Base-by-base conservation (phyloP, 139 green algal genomes). In the Bryopsis sp. region DNA sequence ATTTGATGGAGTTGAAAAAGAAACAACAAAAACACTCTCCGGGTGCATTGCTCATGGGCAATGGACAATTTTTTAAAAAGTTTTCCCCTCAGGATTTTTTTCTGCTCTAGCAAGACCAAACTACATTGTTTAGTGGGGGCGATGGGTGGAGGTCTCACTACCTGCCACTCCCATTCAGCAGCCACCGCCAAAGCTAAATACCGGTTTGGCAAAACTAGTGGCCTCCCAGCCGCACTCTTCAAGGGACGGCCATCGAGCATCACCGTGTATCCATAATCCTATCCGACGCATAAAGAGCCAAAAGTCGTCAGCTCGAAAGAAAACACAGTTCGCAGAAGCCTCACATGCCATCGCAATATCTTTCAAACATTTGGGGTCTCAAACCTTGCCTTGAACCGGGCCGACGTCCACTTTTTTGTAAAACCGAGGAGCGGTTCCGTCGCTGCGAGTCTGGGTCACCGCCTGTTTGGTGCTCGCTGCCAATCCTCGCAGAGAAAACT, bases 131-230 rank as follows among this genome's bases (percentile, higher is more conserved):
- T n/a, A 46, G 58, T n/a, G 5, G 11, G 28, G 5, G 6, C 15
- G n/a, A 33, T 28, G 15, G 8, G 6, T 29, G 8, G 5, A 65
- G 7, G 31, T 46, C 28, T 39, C 28, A 32, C 28, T 63, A 87
- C 85, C 79, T 96, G 89, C 84, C 84, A 95, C 70, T 95, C 88
- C 91, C 91, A 97, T 67, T 97, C 91, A 24, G 88, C 91, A 22
- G 89, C 91, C 8, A 97, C 81, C 5, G 90, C 91, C 7, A 92
- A 63, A 0, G 91, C 91, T 32, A 97, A 62, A 2, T 77, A 64
- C 0, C 59, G 50, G 0, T 76, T 87, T 4, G 91, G 91, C 5
- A 97, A 47, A 0, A 84, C 31, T 4, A 97, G 50, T 1, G 75
- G 73, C 0, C 83, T 64, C 36, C 78, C 78, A 0, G 69, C 87